phyloP scores from a whole-genome alignment of 2,329 filamentous ascomycete genomes.

The Orbilia brochopaga region DNA sequence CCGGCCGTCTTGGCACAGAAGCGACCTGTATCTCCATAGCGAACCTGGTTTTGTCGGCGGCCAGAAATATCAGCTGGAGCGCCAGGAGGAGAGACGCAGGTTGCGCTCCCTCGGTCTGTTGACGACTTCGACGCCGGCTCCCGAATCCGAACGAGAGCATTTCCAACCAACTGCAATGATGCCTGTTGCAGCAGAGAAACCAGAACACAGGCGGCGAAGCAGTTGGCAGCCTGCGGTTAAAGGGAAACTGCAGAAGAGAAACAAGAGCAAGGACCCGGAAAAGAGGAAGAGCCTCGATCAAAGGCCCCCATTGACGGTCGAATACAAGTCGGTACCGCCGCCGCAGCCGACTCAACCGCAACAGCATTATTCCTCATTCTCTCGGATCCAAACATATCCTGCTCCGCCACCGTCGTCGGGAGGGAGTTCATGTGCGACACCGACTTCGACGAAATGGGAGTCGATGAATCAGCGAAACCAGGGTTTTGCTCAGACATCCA shows the following conservation, averaged over 20 bases:
- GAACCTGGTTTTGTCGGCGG: conserved; percentile 41
- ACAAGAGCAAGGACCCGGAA: conserved; percentile 49
- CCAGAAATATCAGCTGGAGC: conserved; percentile 46
- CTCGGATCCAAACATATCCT: conserved; percentile 35
- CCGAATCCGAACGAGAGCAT: conserved; percentile 22
- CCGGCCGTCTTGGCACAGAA: conserved; percentile 38
- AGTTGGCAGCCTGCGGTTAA: conserved; percentile 48
- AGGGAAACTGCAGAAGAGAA: conserved; percentile 44
- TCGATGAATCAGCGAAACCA: conserved; percentile 21
- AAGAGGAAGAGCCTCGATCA: conserved; percentile 38
- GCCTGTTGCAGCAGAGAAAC: conserved; percentile 23
- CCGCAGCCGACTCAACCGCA: conserved; percentile 19
- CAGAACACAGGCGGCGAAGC: conserved; percentile 34
- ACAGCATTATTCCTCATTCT: conserved; percentile 27
- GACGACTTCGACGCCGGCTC: conserved; percentile 19
- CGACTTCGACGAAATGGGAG: conserved; percentile 27
- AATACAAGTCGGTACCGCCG: conserved; percentile 11
- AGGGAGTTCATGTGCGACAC: conserved; percentile 34
- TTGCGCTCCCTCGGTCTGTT: conserved; percentile 43
- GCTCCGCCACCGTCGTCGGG: conserved; percentile 14
- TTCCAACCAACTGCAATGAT: conserved; percentile 2
- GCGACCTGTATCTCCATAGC: conserved; percentile 25
- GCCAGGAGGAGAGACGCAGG: conserved; percentile 41
- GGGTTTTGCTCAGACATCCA: conserved; percentile 30
- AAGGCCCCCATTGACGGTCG: conserved; percentile 23